Conservation (phyloP, 306 rosid species). For the Medicago arabica region DNA sequence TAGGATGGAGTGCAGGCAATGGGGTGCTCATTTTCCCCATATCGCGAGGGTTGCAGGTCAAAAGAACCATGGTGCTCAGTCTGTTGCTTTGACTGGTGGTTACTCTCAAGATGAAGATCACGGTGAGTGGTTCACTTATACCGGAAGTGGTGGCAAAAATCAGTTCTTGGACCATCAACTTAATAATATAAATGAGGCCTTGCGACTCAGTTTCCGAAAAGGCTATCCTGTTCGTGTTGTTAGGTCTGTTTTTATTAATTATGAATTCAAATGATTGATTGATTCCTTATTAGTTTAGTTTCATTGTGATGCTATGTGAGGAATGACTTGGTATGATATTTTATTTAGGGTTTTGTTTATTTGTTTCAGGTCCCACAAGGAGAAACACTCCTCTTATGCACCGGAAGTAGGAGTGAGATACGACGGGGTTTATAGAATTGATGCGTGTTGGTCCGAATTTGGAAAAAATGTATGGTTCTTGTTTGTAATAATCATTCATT, state of each 20-base stretch:
- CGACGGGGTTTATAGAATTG: conserved; percentile 85
- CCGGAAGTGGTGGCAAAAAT: conserved; percentile 75
- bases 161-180: conserved; percentile 74
- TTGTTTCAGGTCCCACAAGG: conserved; percentile 65
- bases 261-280: neutral
- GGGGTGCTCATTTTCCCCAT: conserved; percentile 80
- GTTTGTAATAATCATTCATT: neutral
- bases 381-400: conserved; percentile 68
- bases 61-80: conserved; percentile 66
- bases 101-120: conserved; percentile 54
- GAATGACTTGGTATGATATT: neutral
- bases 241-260: conserved; percentile 50
- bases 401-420: conserved; percentile 74
- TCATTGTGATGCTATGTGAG: neutral
- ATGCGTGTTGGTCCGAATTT: conserved; percentile 80
- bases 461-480: conserved; percentile 55
- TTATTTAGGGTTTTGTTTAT: too few relatives aligned
- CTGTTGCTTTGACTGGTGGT: conserved; percentile 76
- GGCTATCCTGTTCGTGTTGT: conserved; percentile 88
- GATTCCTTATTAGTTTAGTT: neutral
- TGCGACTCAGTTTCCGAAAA: conserved; percentile 62
- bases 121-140: conserved; percentile 89
- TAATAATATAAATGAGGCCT: conserved; percentile 62
- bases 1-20: conserved; percentile 65
- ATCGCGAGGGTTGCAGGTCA: conserved; percentile 82